Evolutionary conservation across 2,329 filamentous ascomycete species (phyloP).

Genomic region (Diaporthe aspalathi): DNA sequence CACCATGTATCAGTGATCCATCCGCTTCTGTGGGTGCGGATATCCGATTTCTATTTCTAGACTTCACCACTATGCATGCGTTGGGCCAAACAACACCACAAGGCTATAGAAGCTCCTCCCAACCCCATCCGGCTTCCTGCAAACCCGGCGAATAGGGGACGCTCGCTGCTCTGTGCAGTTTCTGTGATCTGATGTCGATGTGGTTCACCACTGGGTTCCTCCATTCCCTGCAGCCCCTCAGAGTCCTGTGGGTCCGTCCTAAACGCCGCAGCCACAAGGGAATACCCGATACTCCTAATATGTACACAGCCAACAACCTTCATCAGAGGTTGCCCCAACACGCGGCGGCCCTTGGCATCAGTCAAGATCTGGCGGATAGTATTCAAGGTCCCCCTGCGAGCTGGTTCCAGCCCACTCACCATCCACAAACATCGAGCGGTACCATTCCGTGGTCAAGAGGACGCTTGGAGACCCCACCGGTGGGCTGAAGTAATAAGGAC

Average conservation of each 20-base stretch:
- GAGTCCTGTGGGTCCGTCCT: background rate
- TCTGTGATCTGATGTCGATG: background rate
- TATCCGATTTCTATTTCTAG: background rate
- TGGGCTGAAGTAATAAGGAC: background rate
- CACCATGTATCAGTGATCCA: too few species aligned
- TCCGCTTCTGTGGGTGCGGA: too few species aligned
- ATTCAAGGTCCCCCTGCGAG: background rate
- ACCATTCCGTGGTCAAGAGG: background rate
- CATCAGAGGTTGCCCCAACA: background rate
- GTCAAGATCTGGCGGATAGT: background rate
- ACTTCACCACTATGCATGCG: background rate
- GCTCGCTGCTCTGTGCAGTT: background rate
- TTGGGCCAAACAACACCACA: background rate
- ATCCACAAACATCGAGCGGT: background rate
- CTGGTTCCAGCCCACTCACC: background rate
- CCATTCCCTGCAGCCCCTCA: background rate
- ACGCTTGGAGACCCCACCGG: background rate
- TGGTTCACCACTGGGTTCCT: too few species aligned
- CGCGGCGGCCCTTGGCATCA: background rate
- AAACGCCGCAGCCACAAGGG: slow-evolving; percentile 8
- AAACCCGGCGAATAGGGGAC: background rate
- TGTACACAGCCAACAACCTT: slow-evolving; percentile 9
- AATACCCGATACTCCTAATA: slow-evolving; percentile 4
- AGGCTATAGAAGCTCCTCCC: slow-evolving; percentile 2
- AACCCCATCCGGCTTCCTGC: background rate